Percentiles rank a stretch among this genome's conserved stretches.
phyloP scores from a whole-genome alignment of 352 stramenopile species.

The Pythium brachiatum region DNA sequence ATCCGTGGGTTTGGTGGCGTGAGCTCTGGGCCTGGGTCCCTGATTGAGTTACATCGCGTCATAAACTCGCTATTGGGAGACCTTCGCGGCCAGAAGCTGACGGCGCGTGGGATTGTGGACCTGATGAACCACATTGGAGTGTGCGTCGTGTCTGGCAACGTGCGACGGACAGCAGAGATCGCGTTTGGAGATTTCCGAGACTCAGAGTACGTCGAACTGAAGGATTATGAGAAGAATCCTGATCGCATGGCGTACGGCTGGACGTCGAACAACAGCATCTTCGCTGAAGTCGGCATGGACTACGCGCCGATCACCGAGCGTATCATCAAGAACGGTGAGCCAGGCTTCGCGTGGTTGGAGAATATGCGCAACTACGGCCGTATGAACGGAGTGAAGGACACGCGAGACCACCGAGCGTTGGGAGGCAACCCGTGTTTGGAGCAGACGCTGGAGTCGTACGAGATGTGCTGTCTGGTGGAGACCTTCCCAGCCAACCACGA shows the following conservation, averaged over 20 bases:
- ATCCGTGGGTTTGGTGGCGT: conserved; percentile 91
- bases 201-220: conserved; percentile 89
- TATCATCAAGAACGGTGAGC: conserved; percentile 88
- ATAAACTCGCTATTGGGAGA: conserved; percentile 58
- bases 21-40: conserved; percentile 74
- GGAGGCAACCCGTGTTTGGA: conserved; percentile 93
- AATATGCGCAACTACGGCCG: conserved; percentile 91
- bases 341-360: conserved; percentile 93
- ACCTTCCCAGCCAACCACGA: conserved; percentile 89
- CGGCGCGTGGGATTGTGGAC: conserved; percentile 84
- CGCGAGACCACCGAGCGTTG: conserved; percentile 74
- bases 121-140: conserved; percentile 91
- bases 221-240: conserved; percentile 90
- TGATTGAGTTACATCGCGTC: conserved; percentile 69
- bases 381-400: conserved; percentile 85
- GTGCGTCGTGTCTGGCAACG: conserved; percentile 92
- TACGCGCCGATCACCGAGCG: conserved; percentile 85
- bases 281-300: conserved; percentile 91
- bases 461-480: conserved; percentile 94
- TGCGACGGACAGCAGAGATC: conserved; percentile 92
- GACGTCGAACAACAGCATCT: conserved; percentile 95
- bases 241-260: conserved; percentile 86
- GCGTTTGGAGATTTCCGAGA: conserved; percentile 89
- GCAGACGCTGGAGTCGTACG: conserved; percentile 90
- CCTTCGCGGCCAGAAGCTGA: conserved; percentile 51